Evolutionary conservation across 2,329 filamentous ascomycete genomes (phyloP).

Genomic region (Diaporthe caulivora): DNA sequence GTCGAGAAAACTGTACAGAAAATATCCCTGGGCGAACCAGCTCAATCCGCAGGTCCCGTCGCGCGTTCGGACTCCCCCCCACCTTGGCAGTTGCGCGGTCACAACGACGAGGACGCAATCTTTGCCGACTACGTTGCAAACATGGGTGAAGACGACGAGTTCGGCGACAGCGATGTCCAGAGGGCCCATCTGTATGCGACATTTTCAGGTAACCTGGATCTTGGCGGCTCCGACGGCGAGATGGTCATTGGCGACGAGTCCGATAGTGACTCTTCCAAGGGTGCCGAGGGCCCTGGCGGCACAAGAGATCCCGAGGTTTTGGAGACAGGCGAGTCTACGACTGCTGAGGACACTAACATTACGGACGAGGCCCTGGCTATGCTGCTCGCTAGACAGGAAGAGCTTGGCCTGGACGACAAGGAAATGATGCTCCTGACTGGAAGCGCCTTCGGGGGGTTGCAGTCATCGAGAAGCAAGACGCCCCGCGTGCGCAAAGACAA

Average conservation of each 20-base stretch:
- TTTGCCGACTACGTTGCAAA: slow-evolving; percentile 80
- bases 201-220: slow-evolving; percentile 52
- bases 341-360: slow-evolving; percentile 56
- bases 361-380: slow-evolving; percentile 74
- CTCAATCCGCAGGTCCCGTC: slow-evolving; percentile 7
- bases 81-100: slow-evolving; percentile 40
- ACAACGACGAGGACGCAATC: slow-evolving; percentile 62
- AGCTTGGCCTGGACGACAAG: slow-evolving; percentile 71
- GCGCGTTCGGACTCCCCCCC: slow-evolving; percentile 25
- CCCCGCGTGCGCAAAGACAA: background rate
- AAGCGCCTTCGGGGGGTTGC: slow-evolving; percentile 9
- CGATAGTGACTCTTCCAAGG: slow-evolving; percentile 54
- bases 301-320: slow-evolving; percentile 47
- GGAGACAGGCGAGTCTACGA: slow-evolving; percentile 46
- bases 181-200: slow-evolving; percentile 42
- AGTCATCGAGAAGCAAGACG: slow-evolving; percentile 24
- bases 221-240: slow-evolving; percentile 59
- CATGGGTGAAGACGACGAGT: slow-evolving; percentile 60
- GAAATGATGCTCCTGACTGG: slow-evolving; percentile 69
- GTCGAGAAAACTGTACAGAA: slow-evolving; percentile 37
- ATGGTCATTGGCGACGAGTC: slow-evolving; percentile 53
- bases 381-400: slow-evolving; percentile 71
- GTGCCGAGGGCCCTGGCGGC: slow-evolving; percentile 49
- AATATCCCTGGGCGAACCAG: slow-evolving; percentile 26
- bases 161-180: slow-evolving; percentile 46